Base-by-base conservation (phyloP, 1,139 yeast species). In the Schwanniomyces etchellsii region DNA sequence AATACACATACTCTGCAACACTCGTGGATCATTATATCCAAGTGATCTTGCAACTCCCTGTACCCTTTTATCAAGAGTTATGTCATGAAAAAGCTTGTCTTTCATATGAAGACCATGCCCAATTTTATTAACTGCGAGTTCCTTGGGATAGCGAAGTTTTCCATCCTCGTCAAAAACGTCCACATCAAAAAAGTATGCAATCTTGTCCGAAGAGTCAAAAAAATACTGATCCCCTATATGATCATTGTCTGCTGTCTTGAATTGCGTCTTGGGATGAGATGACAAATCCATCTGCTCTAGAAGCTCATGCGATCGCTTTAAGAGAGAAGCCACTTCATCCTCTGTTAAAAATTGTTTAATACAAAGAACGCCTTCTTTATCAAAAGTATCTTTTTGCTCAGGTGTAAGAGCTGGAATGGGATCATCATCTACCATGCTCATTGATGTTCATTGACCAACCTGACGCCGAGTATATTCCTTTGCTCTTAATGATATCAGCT, bases 141-240 rank as follows among this genome's bases (percentile, higher is more conserved):
- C 69, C 39, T 77, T 66, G 9, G 81, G 74, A 45, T 64, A 70
- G 24, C 49, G 50, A 39, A 83, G 59, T 13, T 66, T 46, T 4
- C 82, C 82, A 2, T 48, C 29, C 4, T 53, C 62, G 42, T 73
- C 74, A 43, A 81, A 71, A 0, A 93, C 88, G 44, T 74, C 86
- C 4, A 74, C 74, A 43, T 83, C 94, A 39, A 83, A 77, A 55
- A 83, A 83, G 48, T 60, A 83, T 4, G 77, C 68, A 4, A 83
- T 63, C 40, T 82, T 81, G 44, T 83, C 83, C 0, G 85, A 67
- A 2, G 89, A 79, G 26, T 74, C 68, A 28, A 82, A 57, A 49
- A 83, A 83, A 52, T 83, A 83, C 20, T 71, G 65, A 50, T 83
- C 91, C 2, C 93, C 91, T 27, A 83, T 69, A 46, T 81, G 91